phyloP scores from a whole-genome alignment of 2,329 filamentous ascomycete species.

The Aspergillus pseudoglaucus region DNA sequence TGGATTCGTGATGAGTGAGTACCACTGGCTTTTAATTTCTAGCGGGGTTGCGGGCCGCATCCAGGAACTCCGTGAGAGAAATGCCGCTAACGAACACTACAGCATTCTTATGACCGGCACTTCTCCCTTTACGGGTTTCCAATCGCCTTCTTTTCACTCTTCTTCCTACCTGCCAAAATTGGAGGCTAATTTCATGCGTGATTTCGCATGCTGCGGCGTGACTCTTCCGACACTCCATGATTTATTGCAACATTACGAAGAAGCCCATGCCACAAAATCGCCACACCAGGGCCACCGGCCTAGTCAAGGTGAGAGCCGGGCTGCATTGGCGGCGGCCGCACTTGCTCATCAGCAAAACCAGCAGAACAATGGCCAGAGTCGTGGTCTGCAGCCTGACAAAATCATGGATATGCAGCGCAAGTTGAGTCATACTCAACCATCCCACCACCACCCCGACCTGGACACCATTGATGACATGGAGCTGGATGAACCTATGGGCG shows the following conservation, averaged over 20 bases:
- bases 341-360: constrained; percentile 48
- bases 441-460: constrained; percentile 52
- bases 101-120: constrained; percentile 95
- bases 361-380: constrained; percentile 31
- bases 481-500: constrained; percentile 74
- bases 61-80: not conserved
- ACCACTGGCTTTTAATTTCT: constrained; percentile 1
- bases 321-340: constrained; percentile 41
- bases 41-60: constrained; percentile 13
- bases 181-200: constrained; percentile 95
- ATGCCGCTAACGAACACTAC: constrained; percentile 21
- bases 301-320: constrained; percentile 47
- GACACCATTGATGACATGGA: constrained; percentile 93
- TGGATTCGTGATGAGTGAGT: constrained; percentile 98
- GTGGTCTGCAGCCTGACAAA: constrained; percentile 29
- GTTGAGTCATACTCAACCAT: constrained; percentile 25
- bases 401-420: constrained; percentile 33
- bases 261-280: constrained; percentile 73
- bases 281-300: constrained; percentile 44
- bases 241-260: constrained; percentile 92
- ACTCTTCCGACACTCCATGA: constrained; percentile 89
- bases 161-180: constrained; percentile 94
- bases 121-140: constrained; percentile 73
- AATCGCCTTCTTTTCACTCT: constrained; percentile 93
- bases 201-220: constrained; percentile 91